A percentile compares a stretch with the other conserved stretches of the same genome.
These are phyloP conservation scores for Bruguiera hainesii DNA, from an alignment of 441 rosid genomes.

Conservation along the genomic window DNA sequence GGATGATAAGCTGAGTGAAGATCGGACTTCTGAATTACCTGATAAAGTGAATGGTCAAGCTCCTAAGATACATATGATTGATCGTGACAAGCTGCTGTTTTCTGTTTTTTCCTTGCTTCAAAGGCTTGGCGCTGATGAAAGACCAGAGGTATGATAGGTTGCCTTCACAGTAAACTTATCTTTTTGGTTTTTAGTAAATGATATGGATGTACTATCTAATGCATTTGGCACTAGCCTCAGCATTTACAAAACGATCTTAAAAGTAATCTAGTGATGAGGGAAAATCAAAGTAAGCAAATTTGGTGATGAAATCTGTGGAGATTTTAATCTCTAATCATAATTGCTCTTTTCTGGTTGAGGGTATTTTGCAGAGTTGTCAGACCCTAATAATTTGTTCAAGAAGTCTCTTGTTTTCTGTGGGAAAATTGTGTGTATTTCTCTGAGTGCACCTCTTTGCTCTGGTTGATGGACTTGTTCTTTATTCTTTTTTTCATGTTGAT, in stretches of 20 bases:
- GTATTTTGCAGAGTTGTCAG: background rate
- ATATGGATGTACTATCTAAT: conserved; percentile 15
- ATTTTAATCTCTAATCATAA: background rate
- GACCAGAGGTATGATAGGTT: conserved; percentile 80
- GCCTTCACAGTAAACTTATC: conserved; percentile 16
- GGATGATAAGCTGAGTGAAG: conserved; percentile 47
- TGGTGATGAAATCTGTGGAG: background rate
- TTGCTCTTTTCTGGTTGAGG: conserved; percentile 1
- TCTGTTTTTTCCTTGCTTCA: conserved; percentile 90
- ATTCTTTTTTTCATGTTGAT: conserved; percentile 3
- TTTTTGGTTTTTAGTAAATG: conserved; percentile 9
- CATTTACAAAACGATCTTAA: no score
- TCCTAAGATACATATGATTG: conserved; percentile 32
- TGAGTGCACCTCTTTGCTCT: background rate
- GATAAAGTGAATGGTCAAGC: conserved; percentile 37
- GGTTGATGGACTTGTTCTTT: background rate
- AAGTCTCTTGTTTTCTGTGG: background rate
- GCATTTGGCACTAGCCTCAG: background rate
- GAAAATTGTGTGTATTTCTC: background rate
- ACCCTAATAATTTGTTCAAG: background rate
- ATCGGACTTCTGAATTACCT: conserved; percentile 27
- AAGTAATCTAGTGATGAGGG: no score
- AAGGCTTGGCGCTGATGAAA: conserved; percentile 92
- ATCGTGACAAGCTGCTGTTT: conserved; percentile 70
- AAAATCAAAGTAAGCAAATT: background rate